Evolutionary conservation across 2,329 filamentous ascomycete species (phyloP).

Genomic region (Didymella lethalis): DNA sequence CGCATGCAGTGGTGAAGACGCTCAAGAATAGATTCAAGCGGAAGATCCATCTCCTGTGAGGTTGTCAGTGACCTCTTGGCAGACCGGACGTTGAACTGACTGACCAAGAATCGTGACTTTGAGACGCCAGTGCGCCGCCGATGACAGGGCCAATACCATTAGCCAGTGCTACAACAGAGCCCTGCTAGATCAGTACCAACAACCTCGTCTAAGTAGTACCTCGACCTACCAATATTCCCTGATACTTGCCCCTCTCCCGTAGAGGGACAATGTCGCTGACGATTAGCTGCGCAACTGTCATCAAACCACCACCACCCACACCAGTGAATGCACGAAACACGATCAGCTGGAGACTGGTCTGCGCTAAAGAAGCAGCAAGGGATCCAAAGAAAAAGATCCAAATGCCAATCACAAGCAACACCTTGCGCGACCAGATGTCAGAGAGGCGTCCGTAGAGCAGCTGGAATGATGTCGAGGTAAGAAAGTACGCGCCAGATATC

Average conservation of each 20-base stretch:
- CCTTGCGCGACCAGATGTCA: constrained; percentile 63
- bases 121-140: constrained; percentile 37
- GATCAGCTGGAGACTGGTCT: constrained; percentile 62
- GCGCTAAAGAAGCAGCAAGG: constrained; percentile 64
- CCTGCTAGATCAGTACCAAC: constrained; percentile 39
- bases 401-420: constrained; percentile 61
- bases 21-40: constrained; percentile 49
- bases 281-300: constrained; percentile 51
- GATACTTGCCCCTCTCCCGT: constrained; percentile 50
- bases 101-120: constrained; percentile 29
- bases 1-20: constrained; percentile 28
- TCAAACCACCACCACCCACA: constrained; percentile 69
- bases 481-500: constrained; percentile 63
- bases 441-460: constrained; percentile 70
- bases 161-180: constrained; percentile 38
- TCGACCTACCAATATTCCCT: constrained; percentile 40
- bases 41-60: constrained; percentile 31
- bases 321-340: constrained; percentile 67
- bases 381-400: constrained; percentile 58
- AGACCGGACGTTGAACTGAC: neutral
- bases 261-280: constrained; percentile 50
- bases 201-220: neutral
- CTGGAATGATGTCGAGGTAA: constrained; percentile 69
- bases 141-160: constrained; percentile 40
- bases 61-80: neutral